Evolutionary conservation across 2,329 filamentous ascomycete genomes (phyloP).

Genomic region (Drechslerella stenobrocha): DNA sequence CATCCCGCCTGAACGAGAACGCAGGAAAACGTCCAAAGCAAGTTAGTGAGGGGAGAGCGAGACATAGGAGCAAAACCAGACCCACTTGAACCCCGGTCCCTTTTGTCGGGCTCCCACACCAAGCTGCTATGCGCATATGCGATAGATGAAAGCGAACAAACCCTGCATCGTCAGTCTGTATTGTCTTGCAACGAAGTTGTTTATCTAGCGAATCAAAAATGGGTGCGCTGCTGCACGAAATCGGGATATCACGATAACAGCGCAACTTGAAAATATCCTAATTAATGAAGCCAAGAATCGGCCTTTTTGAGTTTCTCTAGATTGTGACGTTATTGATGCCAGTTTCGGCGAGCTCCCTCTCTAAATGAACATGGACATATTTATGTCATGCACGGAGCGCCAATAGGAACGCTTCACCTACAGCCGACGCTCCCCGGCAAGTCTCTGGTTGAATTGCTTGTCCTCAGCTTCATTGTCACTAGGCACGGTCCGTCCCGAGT

Average conservation of each 20-base stretch:
- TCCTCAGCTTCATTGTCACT: conserved; percentile 12
- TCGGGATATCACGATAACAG: conserved; percentile 7
- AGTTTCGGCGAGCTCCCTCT: not conserved
- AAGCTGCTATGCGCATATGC: not conserved
- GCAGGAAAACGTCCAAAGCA: conserved; percentile 33
- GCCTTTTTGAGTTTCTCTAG: conserved; percentile 14
- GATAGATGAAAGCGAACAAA: conserved; percentile 11
- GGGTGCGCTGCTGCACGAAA: conserved; percentile 15
- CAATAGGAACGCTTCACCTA: conserved; percentile 32
- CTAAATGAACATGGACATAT: conserved; percentile 2
- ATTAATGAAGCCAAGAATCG: conserved; percentile 1
- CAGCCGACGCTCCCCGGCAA: conserved; percentile 31
- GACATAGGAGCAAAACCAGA: conserved; percentile 38
- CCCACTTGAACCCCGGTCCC: conserved; percentile 29
- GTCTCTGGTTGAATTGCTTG: conserved; percentile 17
- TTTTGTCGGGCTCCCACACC: not conserved
- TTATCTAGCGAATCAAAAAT: conserved; percentile 8
- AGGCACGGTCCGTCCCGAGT: conserved; percentile 47
- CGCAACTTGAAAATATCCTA: not conserved
- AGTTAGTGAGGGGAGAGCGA: conserved; percentile 34
- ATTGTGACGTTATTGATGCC: conserved; percentile 43
- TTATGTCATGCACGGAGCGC: conserved; percentile 1
- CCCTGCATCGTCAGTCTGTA: conserved; percentile 7
- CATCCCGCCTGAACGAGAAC: conserved; percentile 27
- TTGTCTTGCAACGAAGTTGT: conserved; percentile 18